These are phyloP conservation scores for Pisolithus orientalis DNA, from an alignment of 768 basidiomycete species.

Conservation along the genomic window DNA sequence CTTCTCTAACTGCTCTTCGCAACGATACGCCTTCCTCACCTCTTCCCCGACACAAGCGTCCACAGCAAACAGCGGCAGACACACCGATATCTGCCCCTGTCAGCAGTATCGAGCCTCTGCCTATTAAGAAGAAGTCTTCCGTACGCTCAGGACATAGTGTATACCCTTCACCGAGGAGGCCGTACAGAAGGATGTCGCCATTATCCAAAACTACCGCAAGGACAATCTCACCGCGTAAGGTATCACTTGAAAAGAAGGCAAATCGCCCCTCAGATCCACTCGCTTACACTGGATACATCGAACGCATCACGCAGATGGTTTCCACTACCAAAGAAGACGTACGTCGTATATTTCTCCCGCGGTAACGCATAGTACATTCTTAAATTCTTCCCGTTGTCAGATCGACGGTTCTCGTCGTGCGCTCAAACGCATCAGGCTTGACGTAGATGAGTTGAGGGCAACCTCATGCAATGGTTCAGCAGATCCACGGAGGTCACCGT, in stretches of 20 bases:
- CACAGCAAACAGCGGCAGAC: slow-evolving; percentile 48
- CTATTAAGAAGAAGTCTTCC: slow-evolving; percentile 81
- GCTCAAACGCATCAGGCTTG: slow-evolving; percentile 70
- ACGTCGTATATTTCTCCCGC: slow-evolving; percentile 17
- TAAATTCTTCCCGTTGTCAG: slow-evolving; percentile 31
- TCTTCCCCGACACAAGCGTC: slow-evolving; percentile 68
- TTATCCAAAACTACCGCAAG: slow-evolving; percentile 39
- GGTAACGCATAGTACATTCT: background rate
- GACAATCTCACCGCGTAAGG: slow-evolving; percentile 44
- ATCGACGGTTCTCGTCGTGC: slow-evolving; percentile 64
- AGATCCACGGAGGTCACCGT: slow-evolving; percentile 42
- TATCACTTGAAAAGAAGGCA: slow-evolving; percentile 49
- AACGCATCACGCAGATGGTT: slow-evolving; percentile 42
- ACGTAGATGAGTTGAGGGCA: slow-evolving; percentile 42
- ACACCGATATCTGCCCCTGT: slow-evolving; percentile 43
- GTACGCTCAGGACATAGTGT: slow-evolving; percentile 39
- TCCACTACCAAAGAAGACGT: slow-evolving; percentile 65
- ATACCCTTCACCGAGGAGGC: slow-evolving; percentile 30
- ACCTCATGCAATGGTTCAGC: slow-evolving; percentile 16
- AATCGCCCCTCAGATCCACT: slow-evolving; percentile 16
- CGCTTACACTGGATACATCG: slow-evolving; percentile 32
- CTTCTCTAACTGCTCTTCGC: slow-evolving; percentile 20
- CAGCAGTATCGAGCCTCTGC: slow-evolving; percentile 63
- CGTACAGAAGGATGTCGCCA: slow-evolving; percentile 45
- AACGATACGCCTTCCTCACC: slow-evolving; percentile 33